phyloP scores from a whole-genome alignment of 139 green algal species.

The Picochlorum sp. region DNA sequence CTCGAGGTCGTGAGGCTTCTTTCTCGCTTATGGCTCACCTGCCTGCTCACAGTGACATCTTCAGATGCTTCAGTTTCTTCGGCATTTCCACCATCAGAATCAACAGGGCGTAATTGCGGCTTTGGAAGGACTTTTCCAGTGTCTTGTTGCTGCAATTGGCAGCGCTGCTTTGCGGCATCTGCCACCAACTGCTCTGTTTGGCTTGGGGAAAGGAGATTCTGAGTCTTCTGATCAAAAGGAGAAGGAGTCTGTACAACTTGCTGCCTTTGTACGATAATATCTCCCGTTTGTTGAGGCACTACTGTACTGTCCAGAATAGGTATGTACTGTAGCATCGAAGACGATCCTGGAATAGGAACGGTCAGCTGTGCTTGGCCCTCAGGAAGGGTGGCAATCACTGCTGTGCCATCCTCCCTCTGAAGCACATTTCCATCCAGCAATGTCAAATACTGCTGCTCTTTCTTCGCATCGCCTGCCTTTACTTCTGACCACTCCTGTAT shows the following conservation, averaged over 20 bases:
- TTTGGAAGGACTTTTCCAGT: neutral
- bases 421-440: slow-evolving; percentile 9
- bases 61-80: neutral
- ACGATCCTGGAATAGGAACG: slow-evolving; percentile 5
- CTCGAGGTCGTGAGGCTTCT: neutral
- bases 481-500: neutral
- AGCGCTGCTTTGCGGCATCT: neutral
- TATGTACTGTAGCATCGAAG: slow-evolving; percentile 11
- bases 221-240: neutral
- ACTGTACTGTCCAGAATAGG: slow-evolving; percentile 7
- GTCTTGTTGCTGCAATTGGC: neutral
- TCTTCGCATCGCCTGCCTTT: neutral
- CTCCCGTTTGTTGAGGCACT: neutral
- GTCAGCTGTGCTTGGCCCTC: neutral
- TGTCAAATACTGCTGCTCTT: slow-evolving; percentile 10
- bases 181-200: neutral
- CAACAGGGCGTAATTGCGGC: neutral
- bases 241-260: slow-evolving; percentile 3
- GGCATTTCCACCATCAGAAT: neutral
- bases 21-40: neutral
- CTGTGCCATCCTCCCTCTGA: slow-evolving; percentile 7
- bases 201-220: neutral
- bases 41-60: neutral
- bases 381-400: slow-evolving; percentile 6
- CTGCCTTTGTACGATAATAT: neutral